Conservation (phyloP, 2,329 filamentous ascomycete species). For the Hymenoscyphus occultus region DNA sequence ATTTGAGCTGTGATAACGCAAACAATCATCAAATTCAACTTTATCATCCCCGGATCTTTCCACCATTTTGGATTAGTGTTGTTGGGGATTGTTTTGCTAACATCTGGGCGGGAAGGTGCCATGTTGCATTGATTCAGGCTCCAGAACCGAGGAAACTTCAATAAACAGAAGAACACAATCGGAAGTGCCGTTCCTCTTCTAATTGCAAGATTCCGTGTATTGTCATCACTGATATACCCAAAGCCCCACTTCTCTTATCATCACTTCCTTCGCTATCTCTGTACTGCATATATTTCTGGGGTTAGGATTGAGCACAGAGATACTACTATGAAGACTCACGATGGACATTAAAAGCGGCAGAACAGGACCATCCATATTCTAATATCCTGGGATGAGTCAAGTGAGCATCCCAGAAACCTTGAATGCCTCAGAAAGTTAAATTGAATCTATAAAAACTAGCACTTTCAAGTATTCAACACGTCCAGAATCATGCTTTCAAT, state of each 20-base stretch:
- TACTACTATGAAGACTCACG: background rate
- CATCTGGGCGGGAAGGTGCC: constrained; percentile 11
- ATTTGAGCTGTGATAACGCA: constrained; percentile 21
- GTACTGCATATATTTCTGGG: background rate
- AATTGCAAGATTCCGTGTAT: background rate
- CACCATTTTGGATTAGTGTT: constrained; percentile 22
- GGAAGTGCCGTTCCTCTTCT: background rate
- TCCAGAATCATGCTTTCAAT: too few relatives aligned
- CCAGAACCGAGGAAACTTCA: background rate
- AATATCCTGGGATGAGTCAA: too few relatives aligned
- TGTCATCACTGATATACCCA: constrained; percentile 6
- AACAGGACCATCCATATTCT: too few relatives aligned
- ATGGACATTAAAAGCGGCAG: too few relatives aligned
- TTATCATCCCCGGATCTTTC: constrained; percentile 18
- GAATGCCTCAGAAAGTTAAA: too few relatives aligned
- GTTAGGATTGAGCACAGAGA: background rate
- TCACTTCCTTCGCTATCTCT: background rate
- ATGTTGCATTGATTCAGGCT: background rate
- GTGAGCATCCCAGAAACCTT: too few relatives aligned
- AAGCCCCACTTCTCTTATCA: constrained; percentile 18
- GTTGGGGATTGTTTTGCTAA: constrained; percentile 16
- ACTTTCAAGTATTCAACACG: too few relatives aligned
- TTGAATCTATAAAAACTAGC: too few relatives aligned
- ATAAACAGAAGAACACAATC: background rate
- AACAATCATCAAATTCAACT: constrained; percentile 16